A percentile compares a stretch with the other conserved stretches of the same genome.
These are phyloP conservation scores for Phytophthora sansomeana DNA, from an alignment of 352 stramenopile species.

Conservation along the genomic window DNA sequence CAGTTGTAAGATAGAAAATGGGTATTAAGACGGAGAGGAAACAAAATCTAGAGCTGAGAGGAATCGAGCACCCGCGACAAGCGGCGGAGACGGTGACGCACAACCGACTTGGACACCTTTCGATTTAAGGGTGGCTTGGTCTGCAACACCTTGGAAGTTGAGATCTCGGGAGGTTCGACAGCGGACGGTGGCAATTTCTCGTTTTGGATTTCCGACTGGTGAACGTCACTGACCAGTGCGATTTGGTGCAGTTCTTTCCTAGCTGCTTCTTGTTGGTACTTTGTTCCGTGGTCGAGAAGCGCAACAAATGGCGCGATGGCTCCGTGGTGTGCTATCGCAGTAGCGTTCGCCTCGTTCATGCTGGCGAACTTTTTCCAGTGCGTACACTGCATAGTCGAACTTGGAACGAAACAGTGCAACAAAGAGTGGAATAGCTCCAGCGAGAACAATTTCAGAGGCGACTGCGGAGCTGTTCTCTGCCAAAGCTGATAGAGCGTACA, in stretches of 20 bases:
- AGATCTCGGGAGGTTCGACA: not conserved
- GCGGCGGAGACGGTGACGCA: not conserved
- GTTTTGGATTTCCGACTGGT: not conserved
- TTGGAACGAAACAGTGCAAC: not conserved
- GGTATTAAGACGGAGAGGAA: no score
- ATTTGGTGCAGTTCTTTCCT: not conserved
- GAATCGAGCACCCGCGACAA: not conserved
- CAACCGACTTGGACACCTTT: not conserved
- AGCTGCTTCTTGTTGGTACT: not conserved
- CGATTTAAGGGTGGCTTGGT: not conserved
- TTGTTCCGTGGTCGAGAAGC: not conserved
- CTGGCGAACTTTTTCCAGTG: not conserved
- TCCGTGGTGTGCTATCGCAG: not conserved
- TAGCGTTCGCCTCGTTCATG: not conserved
- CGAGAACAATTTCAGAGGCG: not conserved
- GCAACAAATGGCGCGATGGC: not conserved
- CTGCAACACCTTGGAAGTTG: not conserved
- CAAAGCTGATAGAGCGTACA: not conserved
- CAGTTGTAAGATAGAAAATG: constrained; percentile 6
- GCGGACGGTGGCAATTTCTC: not conserved
- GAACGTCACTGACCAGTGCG: not conserved
- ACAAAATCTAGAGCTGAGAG: not conserved
- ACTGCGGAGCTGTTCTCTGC: not conserved
- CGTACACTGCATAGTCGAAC: not conserved
- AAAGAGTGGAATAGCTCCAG: not conserved